Evolutionary conservation across 1,139 yeast genomes (phyloP), one percentile per base, ranked within the genome.

Genomic region (Debaryomyces sp.): DNA sequence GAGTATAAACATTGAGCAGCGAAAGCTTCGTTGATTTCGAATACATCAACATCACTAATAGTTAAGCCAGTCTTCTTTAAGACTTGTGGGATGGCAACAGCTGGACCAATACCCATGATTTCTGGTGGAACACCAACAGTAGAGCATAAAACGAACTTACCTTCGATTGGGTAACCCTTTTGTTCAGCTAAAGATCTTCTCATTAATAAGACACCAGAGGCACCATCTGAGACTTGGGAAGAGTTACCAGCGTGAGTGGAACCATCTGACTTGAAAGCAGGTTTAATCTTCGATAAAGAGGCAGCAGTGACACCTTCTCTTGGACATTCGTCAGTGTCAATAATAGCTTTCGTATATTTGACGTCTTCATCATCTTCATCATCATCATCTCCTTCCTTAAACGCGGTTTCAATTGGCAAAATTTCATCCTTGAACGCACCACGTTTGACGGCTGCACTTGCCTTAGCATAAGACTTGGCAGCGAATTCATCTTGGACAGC

Each of bases 31-130:
- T 92, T 92, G 62, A 92, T 84, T 75, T 92, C 98, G 64, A 77
- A 92, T 29, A 89, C 78, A 49, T 82, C 81, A 51, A 92, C 73
- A 59, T 91, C 96, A 45, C 79, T 78, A 35, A 80, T 75, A 17
- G 78, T 72, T 55, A 92, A 69, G 29, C 88, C 87, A 40, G 85
- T 70, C 63, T 82, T 82, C 64, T 81, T 73, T 61, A 92, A 80
- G 17, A 89, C 86, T 51, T 79, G 81, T 53, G 97, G 97, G 60
- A 92, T 90, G 54, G 98, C 97, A 59, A 82, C 82, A 30, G 96
- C 97, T 52, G 97, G 97, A 47, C 97, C 98, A 61, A 92, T 84
- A 54, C 98, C 98, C 98, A 92, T 92, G 54, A 91, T 83, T 71
- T 89, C 96, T 35, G 98, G 97, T 51, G 97, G 96, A 43, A 92